These are phyloP conservation scores for Acephala macrosclerotiorum DNA, from an alignment of 2,329 filamentous ascomycete genomes.

Conservation along the genomic window DNA sequence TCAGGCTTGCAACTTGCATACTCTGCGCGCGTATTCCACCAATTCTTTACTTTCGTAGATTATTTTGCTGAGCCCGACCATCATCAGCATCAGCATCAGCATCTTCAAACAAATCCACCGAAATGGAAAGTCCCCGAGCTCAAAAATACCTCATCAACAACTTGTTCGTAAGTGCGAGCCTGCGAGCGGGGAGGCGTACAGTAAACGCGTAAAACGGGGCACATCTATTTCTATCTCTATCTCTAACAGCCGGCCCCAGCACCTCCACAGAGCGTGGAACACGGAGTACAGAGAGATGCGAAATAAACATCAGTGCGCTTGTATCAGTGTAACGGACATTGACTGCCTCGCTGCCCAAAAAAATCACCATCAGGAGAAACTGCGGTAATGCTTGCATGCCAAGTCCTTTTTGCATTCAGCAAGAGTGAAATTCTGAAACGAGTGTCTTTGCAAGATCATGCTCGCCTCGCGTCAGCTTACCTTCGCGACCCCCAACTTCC, in stretches of 20 bases:
- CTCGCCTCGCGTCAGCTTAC: neutral
- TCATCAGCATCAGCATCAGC: neutral
- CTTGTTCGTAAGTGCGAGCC: neutral
- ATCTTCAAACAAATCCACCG: conserved; percentile 9
- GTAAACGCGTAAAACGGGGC: neutral
- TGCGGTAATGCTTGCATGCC: neutral
- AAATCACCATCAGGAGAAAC: neutral
- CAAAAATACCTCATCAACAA: neutral
- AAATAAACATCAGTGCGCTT: conserved; percentile 17
- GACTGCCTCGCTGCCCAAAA: neutral
- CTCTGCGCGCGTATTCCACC: conserved; percentile 10
- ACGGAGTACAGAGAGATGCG: conserved; percentile 6
- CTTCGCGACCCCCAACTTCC: neutral
- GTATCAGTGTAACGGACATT: conserved; percentile 1
- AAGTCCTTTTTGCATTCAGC: neutral
- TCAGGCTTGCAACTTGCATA: neutral
- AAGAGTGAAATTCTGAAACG: neutral
- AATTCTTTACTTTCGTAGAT: neutral
- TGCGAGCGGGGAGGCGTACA: neutral
- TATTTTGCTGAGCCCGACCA: neutral
- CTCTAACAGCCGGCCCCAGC: conserved; percentile 1
- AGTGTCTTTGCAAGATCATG: neutral
- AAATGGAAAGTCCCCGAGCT: neutral
- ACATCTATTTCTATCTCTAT: conserved; percentile 22
- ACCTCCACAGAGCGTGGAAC: conserved; percentile 3